phyloP scores from a whole-genome alignment of 1,284 basidiomycete species.

The Ceratobasidium sp. region DNA sequence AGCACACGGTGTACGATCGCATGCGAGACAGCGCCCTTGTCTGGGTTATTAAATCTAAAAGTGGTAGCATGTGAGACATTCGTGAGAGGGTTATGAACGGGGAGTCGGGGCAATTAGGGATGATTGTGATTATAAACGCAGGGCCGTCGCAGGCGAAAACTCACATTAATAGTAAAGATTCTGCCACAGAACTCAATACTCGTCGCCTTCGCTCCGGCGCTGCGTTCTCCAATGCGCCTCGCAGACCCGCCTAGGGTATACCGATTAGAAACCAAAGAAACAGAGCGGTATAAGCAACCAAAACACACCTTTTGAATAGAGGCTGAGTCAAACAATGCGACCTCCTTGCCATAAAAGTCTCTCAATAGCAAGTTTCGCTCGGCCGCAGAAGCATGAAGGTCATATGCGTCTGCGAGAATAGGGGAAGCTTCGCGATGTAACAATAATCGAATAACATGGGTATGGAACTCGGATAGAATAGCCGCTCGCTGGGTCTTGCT shows the following conservation, averaged over 20 bases:
- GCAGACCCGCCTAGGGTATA: neutral
- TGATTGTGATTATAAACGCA: too few species aligned
- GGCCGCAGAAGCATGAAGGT: constrained; percentile 83
- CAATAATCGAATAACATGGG: constrained; percentile 75
- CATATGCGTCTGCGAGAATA: constrained; percentile 86
- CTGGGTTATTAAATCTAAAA: constrained; percentile 85
- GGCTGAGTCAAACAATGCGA: constrained; percentile 67
- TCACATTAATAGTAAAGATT: constrained; percentile 79
- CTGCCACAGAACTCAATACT: constrained; percentile 73
- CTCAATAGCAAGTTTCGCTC: constrained; percentile 81
- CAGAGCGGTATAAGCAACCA: neutral
- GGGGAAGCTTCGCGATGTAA: constrained; percentile 84
- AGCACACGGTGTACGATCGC: constrained; percentile 84
- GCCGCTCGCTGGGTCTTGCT: constrained; percentile 67
- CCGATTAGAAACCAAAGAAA: neutral
- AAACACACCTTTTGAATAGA: constrained; percentile 26
- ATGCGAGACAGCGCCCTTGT: constrained; percentile 86
- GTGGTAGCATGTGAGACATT: too few species aligned
- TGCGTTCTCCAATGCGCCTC: constrained; percentile 37
- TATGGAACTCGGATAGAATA: constrained; percentile 81
- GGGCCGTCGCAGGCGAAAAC: constrained; percentile 51
- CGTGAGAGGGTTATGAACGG: neutral
- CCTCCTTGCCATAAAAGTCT: constrained; percentile 91
- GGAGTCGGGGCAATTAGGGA: too few species aligned
- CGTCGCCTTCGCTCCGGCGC: constrained; percentile 67